A percentile compares a stretch with the other conserved stretches of the same genome.
Conservation (phyloP, 148 eudicot genomes). For the Rhododendron henanense region DNA sequence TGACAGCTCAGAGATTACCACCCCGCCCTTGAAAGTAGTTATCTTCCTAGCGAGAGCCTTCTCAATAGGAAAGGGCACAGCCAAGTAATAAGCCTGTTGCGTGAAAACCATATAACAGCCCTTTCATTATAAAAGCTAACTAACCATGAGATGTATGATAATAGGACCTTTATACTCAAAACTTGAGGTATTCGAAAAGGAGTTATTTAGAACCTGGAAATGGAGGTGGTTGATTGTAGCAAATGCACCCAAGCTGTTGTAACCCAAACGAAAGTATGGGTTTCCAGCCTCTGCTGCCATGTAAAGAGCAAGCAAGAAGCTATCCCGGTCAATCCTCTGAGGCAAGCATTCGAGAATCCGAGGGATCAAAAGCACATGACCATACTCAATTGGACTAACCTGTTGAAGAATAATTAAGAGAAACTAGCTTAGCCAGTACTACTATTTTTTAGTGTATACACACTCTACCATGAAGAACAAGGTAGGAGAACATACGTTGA, state of each 20-base stretch:
- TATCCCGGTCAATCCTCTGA: conserved; percentile 73
- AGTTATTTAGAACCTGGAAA: conserved; percentile 57
- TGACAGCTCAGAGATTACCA: conserved; percentile 51
- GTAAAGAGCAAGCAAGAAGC: conserved; percentile 80
- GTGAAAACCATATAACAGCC: background rate
- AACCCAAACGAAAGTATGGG: conserved; percentile 86
- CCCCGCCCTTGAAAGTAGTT: conserved; percentile 35
- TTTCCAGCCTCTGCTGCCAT: conserved; percentile 78
- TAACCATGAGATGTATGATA: background rate
- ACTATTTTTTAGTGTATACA: background rate
- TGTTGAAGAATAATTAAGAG: conserved; percentile 22
- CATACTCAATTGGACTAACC: conserved; percentile 98
- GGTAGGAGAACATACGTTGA: conserved; percentile 49
- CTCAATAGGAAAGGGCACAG: conserved; percentile 77
- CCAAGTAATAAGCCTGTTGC: conserved; percentile 77
- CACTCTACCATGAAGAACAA: background rate
- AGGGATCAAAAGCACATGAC: conserved; percentile 91
- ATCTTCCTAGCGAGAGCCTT: conserved; percentile 60
- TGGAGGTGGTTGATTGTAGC: conserved; percentile 97
- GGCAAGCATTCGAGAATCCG: conserved; percentile 77
- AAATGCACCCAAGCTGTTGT: conserved; percentile 96
- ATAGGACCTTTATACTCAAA: background rate
- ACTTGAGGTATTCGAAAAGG: background rate
- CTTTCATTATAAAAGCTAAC: background rate
- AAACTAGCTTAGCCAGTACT: conserved; percentile 1